Conservation (phyloP, 1,284 basidiomycete species). For the Anthracocystis panici-leucophaei region DNA sequence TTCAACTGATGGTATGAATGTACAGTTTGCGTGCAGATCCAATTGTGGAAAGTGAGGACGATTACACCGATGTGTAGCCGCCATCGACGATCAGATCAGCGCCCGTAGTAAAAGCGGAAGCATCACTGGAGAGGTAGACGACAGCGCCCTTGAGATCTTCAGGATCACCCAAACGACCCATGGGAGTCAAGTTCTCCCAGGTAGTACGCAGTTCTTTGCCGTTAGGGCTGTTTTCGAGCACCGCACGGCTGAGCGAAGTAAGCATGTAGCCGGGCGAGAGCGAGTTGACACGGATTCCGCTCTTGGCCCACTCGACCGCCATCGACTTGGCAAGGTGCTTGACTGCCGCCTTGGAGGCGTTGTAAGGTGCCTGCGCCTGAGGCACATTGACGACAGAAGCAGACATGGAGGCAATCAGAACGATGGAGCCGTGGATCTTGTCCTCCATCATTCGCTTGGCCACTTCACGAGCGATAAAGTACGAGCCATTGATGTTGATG, state of each 20-base stretch:
- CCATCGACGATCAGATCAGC: slow-evolving; percentile 86
- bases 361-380: slow-evolving; percentile 92
- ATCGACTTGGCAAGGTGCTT: slow-evolving; percentile 87
- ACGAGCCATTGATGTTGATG: slow-evolving; percentile 88
- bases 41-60: neutral
- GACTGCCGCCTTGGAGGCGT: slow-evolving; percentile 84
- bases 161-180: slow-evolving; percentile 74
- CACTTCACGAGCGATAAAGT: slow-evolving; percentile 90
- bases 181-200: slow-evolving; percentile 90
- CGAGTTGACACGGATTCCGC: slow-evolving; percentile 82
- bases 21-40: neutral
- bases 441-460: slow-evolving; percentile 76
- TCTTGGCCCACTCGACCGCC: slow-evolving; percentile 89
- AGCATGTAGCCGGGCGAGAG: slow-evolving; percentile 71
- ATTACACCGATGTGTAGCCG: slow-evolving; percentile 74
- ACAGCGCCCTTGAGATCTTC: slow-evolving; percentile 77
- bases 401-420: slow-evolving; percentile 89
- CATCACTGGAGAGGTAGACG: slow-evolving; percentile 86
- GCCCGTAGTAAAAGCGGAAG: slow-evolving; percentile 86
- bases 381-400: slow-evolving; percentile 79
- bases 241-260: slow-evolving; percentile 79
- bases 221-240: slow-evolving; percentile 69
- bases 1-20: neutral
- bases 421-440: slow-evolving; percentile 78
- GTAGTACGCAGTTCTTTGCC: slow-evolving; percentile 74